A percentile compares a stretch with the other conserved stretches of the same genome.
These are phyloP conservation scores for Solanum tarapatanum DNA, from an alignment of 257 asterid genomes.

Conservation along the genomic window DNA sequence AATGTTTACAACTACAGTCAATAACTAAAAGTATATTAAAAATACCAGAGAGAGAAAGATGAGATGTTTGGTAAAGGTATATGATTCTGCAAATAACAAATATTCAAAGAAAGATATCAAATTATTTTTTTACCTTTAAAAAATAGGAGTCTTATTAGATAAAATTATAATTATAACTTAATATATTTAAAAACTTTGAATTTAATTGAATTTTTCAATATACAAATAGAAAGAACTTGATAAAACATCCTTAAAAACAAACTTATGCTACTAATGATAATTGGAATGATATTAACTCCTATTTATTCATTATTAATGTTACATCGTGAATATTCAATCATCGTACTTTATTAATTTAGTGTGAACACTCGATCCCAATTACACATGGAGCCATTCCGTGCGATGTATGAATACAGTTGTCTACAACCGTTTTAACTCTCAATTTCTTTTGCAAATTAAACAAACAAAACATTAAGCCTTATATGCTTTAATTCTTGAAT, in stretches of 20 bases:
- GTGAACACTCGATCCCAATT: background rate
- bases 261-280: background rate
- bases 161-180: background rate
- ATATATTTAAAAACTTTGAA: no score
- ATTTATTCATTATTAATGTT: no score
- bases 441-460: background rate
- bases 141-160: background rate
- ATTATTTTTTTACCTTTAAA: background rate
- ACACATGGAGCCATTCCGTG: background rate
- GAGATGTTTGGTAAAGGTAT: no score
- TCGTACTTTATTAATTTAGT: no score
- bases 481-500: no score
- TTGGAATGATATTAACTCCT: background rate
- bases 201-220: background rate
- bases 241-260: background rate
- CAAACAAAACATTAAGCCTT: background rate
- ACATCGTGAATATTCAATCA: no score
- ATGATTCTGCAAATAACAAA: no score
- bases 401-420: background rate
- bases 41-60: no score
- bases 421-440: background rate
- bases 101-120: no score
- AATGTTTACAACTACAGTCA: no score
- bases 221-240: background rate
- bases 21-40: no score